Conservation (phyloP, 257 asterid genomes). For the Przewalskia tangutica region DNA sequence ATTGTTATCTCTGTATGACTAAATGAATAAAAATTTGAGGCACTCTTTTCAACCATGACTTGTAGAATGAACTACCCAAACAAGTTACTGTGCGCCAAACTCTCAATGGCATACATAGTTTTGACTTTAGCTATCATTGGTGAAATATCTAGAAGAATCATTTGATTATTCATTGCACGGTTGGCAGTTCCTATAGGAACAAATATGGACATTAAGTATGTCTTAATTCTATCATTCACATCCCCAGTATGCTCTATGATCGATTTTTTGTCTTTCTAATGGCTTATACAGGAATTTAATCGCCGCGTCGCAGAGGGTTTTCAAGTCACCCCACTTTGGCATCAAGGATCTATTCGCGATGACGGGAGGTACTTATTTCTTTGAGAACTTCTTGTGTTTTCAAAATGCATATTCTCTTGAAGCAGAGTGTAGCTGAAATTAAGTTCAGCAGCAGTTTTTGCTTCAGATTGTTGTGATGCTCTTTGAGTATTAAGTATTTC, state of each 20-base stretch:
- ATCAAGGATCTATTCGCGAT: slow-evolving; percentile 78
- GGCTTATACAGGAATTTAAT: slow-evolving; percentile 63
- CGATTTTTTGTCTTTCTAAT: not conserved
- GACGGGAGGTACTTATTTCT: slow-evolving; percentile 60
- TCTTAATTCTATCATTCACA: not conserved
- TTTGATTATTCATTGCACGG: not conserved
- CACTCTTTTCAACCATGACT: not conserved
- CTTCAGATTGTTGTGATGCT: not conserved
- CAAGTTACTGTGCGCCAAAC: not conserved
- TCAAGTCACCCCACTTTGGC: slow-evolving; percentile 95
- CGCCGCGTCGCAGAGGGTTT: slow-evolving; percentile 69
- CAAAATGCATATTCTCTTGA: not conserved
- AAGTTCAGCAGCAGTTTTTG: not conserved
- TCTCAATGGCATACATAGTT: not conserved
- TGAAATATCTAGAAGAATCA: not conserved
- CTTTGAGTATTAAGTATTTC: not conserved
- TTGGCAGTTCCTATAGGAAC: not conserved
- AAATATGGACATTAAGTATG: not conserved
- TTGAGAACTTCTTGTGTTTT: not conserved
- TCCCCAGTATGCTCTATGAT: not conserved
- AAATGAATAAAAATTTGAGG: not conserved
- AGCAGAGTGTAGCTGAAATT: not conserved
- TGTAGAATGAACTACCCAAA: not conserved
- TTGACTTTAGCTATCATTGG: not conserved
- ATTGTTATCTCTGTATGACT: not conserved